Conservation (phyloP, 345 rosid species). For the Trapa incisa region DNA sequence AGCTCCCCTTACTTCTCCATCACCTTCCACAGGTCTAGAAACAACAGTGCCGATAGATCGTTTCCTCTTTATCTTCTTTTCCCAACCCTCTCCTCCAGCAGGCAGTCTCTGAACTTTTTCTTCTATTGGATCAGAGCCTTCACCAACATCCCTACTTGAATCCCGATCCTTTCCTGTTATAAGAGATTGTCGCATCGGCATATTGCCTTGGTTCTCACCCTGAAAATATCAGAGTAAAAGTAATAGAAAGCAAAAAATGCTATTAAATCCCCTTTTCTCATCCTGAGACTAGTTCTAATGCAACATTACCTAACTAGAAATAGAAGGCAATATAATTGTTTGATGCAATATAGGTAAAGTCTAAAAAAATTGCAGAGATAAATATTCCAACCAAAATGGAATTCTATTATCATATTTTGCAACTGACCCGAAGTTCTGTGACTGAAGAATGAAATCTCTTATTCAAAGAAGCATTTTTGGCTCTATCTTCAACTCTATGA, state of each 20-base stretch:
- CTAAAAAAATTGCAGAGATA: neutral
- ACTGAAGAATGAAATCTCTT: constrained; percentile 41
- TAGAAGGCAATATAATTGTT: neutral
- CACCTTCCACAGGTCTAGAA: constrained; percentile 29
- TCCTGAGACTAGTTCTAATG: neutral
- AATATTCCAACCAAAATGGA: neutral
- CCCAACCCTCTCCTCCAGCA: constrained; percentile 56
- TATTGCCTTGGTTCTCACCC: constrained; percentile 32
- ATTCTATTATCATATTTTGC: neutral
- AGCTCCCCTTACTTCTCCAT: constrained; percentile 25
- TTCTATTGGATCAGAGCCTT: constrained; percentile 30
- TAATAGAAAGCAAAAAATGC: neutral
- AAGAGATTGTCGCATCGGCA: constrained; percentile 20
- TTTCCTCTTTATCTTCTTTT: constrained; percentile 40
- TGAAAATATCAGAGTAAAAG: constrained; percentile 1
- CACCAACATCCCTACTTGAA: constrained; percentile 24
- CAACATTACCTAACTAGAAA: neutral
- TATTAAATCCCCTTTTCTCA: neutral
- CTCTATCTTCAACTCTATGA: constrained; percentile 40
- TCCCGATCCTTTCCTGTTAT: constrained; percentile 38
- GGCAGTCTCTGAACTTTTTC: constrained; percentile 41
- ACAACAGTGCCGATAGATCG: constrained; percentile 34
- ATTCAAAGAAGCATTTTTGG: constrained; percentile 32
- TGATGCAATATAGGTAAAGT: neutral
- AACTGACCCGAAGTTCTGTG: constrained; percentile 41